A percentile compares a stretch with the other conserved stretches of the same genome.
Evolutionary conservation across 2,329 filamentous ascomycete genomes (phyloP).

Genomic region (Xylariaceae sp.): DNA sequence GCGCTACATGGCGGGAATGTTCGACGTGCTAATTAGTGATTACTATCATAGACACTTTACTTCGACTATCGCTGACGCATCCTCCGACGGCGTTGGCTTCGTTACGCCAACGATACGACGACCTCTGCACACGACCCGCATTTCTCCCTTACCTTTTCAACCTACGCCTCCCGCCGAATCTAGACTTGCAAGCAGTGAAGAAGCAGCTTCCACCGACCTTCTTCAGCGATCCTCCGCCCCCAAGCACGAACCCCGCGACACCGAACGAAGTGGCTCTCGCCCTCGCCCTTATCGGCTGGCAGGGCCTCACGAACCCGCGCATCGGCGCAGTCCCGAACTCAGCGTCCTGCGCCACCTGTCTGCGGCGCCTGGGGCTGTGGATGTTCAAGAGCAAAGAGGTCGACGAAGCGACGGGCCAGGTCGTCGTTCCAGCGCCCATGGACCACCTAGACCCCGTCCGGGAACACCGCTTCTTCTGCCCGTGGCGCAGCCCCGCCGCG

Average conservation of each 20-base stretch:
- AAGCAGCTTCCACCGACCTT: constrained; percentile 57
- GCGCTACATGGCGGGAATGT: background rate
- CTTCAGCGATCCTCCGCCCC: constrained; percentile 50
- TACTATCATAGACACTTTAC: constrained; percentile 52
- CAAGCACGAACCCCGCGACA: constrained; percentile 31
- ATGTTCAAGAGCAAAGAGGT: constrained; percentile 82
- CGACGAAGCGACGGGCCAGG: constrained; percentile 51
- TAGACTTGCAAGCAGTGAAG: constrained; percentile 55
- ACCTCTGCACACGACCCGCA: constrained; percentile 55
- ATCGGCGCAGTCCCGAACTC: constrained; percentile 69
- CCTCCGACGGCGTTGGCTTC: constrained; percentile 59
- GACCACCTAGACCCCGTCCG: constrained; percentile 67
- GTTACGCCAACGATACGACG: constrained; percentile 67
- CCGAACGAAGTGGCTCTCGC: constrained; percentile 66
- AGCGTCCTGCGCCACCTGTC: constrained; percentile 81
- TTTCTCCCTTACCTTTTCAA: constrained; percentile 66
- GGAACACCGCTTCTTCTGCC: constrained; percentile 83
- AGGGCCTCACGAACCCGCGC: constrained; percentile 60
- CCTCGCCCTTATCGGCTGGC: constrained; percentile 76
- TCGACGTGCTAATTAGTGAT: constrained; percentile 27
- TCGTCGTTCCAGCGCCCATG: constrained; percentile 64
- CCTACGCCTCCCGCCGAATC: constrained; percentile 55
- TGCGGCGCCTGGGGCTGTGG: constrained; percentile 89
- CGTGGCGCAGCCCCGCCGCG: constrained; percentile 69
- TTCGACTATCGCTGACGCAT: constrained; percentile 66